These are phyloP conservation scores for Wallacemonas rigidus DNA, from an alignment of 208 protist genomes.

Conservation along the genomic window DNA sequence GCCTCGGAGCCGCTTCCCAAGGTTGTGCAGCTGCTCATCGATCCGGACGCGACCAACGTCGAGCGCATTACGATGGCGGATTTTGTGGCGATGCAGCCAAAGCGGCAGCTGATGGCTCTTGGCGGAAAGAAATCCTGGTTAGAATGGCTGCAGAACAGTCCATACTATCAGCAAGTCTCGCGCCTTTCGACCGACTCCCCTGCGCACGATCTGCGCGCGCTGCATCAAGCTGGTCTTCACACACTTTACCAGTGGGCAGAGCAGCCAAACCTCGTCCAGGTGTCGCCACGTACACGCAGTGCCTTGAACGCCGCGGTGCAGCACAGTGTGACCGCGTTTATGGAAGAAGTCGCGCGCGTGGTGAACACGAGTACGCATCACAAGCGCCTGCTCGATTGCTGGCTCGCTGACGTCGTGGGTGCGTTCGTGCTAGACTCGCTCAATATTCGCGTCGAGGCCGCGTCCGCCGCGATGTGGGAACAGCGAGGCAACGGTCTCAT, in stretches of 20 bases:
- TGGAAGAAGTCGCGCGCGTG: slow-evolving; percentile 60
- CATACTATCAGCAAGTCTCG: slow-evolving; percentile 73
- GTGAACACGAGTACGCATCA: slow-evolving; percentile 61
- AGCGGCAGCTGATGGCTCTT: slow-evolving; percentile 69
- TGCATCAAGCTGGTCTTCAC: slow-evolving; percentile 74
- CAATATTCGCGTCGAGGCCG: slow-evolving; percentile 54
- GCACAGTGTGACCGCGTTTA: slow-evolving; percentile 69
- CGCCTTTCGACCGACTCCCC: slow-evolving; percentile 62
- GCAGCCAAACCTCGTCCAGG: slow-evolving; percentile 69
- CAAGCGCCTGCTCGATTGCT: slow-evolving; percentile 43
- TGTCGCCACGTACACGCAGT: slow-evolving; percentile 72
- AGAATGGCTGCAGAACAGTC: slow-evolving; percentile 72
- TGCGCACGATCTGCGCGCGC: slow-evolving; percentile 56
- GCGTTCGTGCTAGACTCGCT: slow-evolving; percentile 79
- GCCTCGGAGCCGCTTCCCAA: slow-evolving; percentile 58
- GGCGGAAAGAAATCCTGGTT: slow-evolving; percentile 62
- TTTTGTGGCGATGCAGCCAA: slow-evolving; percentile 79
- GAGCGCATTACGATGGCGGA: slow-evolving; percentile 72
- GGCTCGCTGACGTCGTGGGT: slow-evolving; percentile 70
- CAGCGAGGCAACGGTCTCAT: slow-evolving; percentile 30
- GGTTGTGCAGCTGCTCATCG: slow-evolving; percentile 80
- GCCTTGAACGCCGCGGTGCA: slow-evolving; percentile 79
- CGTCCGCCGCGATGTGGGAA: slow-evolving; percentile 42
- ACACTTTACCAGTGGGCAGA: slow-evolving; percentile 84
- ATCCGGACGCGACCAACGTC: slow-evolving; percentile 58